phyloP scores from a whole-genome alignment of 768 basidiomycete species.

The Hericium alpestre region DNA sequence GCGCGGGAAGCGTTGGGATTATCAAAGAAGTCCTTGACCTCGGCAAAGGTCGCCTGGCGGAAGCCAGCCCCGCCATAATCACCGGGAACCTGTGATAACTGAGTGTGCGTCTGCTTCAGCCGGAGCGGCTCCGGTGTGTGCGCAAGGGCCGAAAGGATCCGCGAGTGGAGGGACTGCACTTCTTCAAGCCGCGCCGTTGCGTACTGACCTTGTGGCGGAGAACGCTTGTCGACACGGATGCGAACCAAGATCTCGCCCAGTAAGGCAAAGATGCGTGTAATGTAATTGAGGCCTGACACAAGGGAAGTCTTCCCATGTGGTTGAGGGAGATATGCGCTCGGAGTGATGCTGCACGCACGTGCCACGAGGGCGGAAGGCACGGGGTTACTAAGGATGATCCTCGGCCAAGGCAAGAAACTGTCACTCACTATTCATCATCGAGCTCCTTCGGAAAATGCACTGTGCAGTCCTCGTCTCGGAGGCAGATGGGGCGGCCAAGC shows the following conservation, averaged over 20 bases:
- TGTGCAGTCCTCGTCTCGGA: conserved; percentile 86
- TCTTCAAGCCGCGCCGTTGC: conserved; percentile 79
- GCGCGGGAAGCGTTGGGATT: conserved; percentile 81
- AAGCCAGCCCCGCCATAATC: conserved; percentile 66
- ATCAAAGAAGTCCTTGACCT: conserved; percentile 86
- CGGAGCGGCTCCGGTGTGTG: conserved; percentile 71
- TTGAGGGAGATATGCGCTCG: conserved; percentile 71
- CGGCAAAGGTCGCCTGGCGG: conserved; percentile 73
- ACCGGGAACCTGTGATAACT: conserved; percentile 37
- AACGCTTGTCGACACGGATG: conserved; percentile 78
- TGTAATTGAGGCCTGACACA: conserved; percentile 81
- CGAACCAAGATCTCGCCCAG: conserved; percentile 81
- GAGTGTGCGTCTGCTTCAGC: conserved; percentile 46
- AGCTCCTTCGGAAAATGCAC: conserved; percentile 81
- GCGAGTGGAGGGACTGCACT: conserved; percentile 67
- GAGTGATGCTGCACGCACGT: conserved; percentile 53
- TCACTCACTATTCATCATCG: conserved; percentile 78
- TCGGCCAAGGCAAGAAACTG: conserved; percentile 11
- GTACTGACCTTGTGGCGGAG: conserved; percentile 76
- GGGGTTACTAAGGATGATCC: conserved; percentile 7
- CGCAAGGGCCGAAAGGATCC: conserved; percentile 62
- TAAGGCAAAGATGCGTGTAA: conserved; percentile 74
- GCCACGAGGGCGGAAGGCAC: not conserved
- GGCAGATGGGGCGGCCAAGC: conserved; percentile 72
- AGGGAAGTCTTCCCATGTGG: conserved; percentile 81